phyloP scores from a whole-genome alignment of 108 stramenopile genomes.

The Skeletonema marinoi region DNA sequence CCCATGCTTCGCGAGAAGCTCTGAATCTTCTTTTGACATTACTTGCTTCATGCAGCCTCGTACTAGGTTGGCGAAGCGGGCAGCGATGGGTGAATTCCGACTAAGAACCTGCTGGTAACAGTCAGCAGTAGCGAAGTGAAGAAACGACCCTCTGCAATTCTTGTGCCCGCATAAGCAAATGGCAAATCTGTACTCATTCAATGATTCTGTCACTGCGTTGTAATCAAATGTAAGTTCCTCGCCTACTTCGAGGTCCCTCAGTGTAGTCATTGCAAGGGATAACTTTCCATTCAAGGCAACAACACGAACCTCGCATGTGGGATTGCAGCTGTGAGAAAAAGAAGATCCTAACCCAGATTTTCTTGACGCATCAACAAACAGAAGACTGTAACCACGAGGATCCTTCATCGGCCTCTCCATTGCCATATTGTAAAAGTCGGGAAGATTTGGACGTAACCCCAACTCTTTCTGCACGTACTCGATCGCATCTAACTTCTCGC shows the following conservation, averaged over 20 bases:
- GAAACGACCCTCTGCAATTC: conserved; percentile 91
- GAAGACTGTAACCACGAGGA: conserved; percentile 89
- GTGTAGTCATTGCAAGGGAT: conserved; percentile 90
- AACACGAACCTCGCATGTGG: conserved; percentile 93
- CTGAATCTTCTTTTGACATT: conserved; percentile 82
- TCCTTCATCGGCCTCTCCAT: conserved; percentile 92
- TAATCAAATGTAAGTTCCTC: conserved; percentile 98
- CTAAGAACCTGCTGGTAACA: conserved; percentile 92
- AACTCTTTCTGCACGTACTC: conserved; percentile 73
- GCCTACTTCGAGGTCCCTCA: conserved; percentile 85
- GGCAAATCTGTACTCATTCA: conserved; percentile 89
- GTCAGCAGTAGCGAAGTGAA: conserved; percentile 92
- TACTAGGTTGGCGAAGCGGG: conserved; percentile 76
- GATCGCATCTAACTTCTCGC: conserved; percentile 89
- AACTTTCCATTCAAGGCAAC: conserved; percentile 86
- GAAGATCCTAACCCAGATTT: conserved; percentile 90
- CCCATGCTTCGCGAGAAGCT: conserved; percentile 79
- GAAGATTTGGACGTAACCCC: conserved; percentile 84
- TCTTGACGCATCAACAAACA: conserved; percentile 92
- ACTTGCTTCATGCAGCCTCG: conserved; percentile 83
- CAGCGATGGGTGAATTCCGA: conserved; percentile 79
- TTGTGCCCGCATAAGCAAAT: conserved; percentile 93
- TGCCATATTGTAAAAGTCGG: conserved; percentile 98
- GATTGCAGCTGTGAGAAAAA: conserved; percentile 91
- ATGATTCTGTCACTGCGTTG: conserved; percentile 89